Evolutionary conservation across 768 basidiomycete genomes (phyloP), one percentile per base, ranked within the genome.

Genomic region (Agaricus sinodeliciosus): DNA sequence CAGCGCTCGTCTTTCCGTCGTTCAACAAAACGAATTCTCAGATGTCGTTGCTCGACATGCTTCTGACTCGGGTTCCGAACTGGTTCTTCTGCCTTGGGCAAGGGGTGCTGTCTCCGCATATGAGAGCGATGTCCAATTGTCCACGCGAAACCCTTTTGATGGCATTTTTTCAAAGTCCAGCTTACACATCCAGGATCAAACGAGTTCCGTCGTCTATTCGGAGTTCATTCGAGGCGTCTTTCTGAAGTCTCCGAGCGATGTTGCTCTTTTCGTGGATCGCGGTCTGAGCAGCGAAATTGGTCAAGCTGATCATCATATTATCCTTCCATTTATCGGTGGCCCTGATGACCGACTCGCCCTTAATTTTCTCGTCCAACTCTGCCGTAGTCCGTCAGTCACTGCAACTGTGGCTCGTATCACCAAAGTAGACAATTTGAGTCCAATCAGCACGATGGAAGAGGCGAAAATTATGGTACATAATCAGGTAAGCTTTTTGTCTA

Each of bases 301-400:
- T 4, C 43, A 43, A 27, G 63, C 44, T 40, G 65, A 60, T 19
- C 74, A 85, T 55, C 89, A 90, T 57, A 62, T 97, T 26, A 82
- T 94, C 65, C 63, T 94, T 39, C 90, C 94, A 0, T 97, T 95
- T 80, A 88, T 92, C 64, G 95, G 95, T 35, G 95, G 95, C 0
- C 84, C 91, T 0, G 95, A 99, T 64, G 95, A 97, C 64, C 82
- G 96, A 0, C 74, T 92, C 18, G 90, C 91, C 0, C 70, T 98
- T 25, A 70, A 78, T 27, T 82, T 98, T 60, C 80, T 91, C 3
- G 80, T 90, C 31, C 94, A 97, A 65, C 88, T 93, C 51, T 76
- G 76, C 49, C 67, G 68, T 28, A 84, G 86, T 56, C 64, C 78
- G 0, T 68, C 65, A 34, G 76, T 90, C 0, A 78, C 67, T 4